phyloP scores from a whole-genome alignment of 2,329 filamentous ascomycete genomes.

The Epichloe gansuensis region DNA sequence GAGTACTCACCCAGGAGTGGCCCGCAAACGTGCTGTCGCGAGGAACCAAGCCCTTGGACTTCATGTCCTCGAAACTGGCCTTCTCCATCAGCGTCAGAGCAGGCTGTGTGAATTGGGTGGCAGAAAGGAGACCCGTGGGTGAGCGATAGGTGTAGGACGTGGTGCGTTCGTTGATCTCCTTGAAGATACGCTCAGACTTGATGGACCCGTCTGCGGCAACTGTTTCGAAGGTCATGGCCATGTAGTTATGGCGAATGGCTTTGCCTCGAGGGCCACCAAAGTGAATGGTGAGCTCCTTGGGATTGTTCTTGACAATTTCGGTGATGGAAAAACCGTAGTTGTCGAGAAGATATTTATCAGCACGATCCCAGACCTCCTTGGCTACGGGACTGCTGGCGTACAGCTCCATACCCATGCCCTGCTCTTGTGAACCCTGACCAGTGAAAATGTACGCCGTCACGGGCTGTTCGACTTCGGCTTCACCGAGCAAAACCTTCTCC shows the following conservation, averaged over 20 bases:
- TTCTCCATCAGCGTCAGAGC: conserved; percentile 99
- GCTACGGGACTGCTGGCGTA: conserved; percentile 90
- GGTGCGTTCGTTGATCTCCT: conserved; percentile 86
- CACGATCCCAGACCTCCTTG: conserved; percentile 94
- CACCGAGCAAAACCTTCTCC: conserved; percentile 88
- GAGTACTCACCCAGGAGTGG: conserved; percentile 99
- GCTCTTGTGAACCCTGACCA: conserved; percentile 94
- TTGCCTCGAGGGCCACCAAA: conserved; percentile 96
- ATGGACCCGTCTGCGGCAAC: conserved; percentile 81
- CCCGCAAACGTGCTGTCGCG: conserved; percentile 95
- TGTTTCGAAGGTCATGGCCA: conserved; percentile 99
- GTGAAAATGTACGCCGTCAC: conserved; percentile 97
- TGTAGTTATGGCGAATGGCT: conserved; percentile 97
- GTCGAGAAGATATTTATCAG: conserved; percentile 95
- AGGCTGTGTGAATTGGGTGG: conserved; percentile 96
- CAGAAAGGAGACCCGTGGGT: conserved; percentile 85
- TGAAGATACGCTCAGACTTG: conserved; percentile 99
- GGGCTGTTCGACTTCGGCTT: conserved; percentile 96
- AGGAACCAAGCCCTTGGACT: conserved; percentile 88
- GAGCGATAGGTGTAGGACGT: conserved; percentile 96
- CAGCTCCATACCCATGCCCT: conserved; percentile 99
- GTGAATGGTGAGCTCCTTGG: conserved; percentile 95
- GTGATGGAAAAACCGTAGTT: conserved; percentile 98
- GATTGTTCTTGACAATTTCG: conserved; percentile 99
- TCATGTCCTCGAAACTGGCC: conserved; percentile 98